Percentiles rank a stretch among this genome's conserved stretches.
Evolutionary conservation across 2,329 filamentous ascomycete genomes (phyloP).

Genomic region (Scolecobasidium constrictum): DNA sequence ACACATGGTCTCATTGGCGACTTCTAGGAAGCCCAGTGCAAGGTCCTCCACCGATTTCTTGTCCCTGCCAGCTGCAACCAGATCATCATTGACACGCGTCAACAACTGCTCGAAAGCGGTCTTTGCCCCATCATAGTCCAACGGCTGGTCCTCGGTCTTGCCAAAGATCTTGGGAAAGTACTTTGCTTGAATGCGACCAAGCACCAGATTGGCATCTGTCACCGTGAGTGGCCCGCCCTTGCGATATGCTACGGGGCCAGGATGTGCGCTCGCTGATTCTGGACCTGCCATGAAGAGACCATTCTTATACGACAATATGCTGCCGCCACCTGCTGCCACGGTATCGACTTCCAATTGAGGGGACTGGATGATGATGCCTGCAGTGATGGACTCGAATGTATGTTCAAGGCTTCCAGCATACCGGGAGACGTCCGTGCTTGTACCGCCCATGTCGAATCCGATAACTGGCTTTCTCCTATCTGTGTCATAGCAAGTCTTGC

Average conservation of each 20-base stretch:
- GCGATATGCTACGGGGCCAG: conserved; percentile 81
- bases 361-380: conserved; percentile 86
- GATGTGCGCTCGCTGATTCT: conserved; percentile 79
- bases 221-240: conserved; percentile 84
- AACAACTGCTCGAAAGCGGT: conserved; percentile 66
- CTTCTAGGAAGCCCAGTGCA: conserved; percentile 78
- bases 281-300: conserved; percentile 85
- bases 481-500: conserved; percentile 79
- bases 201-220: conserved; percentile 83
- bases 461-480: conserved; percentile 77
- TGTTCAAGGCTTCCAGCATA: conserved; percentile 86
- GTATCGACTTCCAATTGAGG: conserved; percentile 93
- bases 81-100: conserved; percentile 66
- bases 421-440: conserved; percentile 80
- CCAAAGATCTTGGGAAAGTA: conserved; percentile 97
- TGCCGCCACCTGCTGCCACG: conserved; percentile 82
- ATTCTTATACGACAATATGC: conserved; percentile 75
- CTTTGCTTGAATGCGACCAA: conserved; percentile 73
- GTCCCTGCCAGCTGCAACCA: conserved; percentile 45
- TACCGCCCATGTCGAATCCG: conserved; percentile 93
- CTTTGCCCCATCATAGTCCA: conserved; percentile 67
- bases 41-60: conserved; percentile 65
- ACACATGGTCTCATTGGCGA: conserved; percentile 87
- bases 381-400: conserved; percentile 87
- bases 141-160: conserved; percentile 69